Base-by-base conservation (phyloP, 192 early-diverging fungal genomes). In the Umbelopsis ramanniana region DNA sequence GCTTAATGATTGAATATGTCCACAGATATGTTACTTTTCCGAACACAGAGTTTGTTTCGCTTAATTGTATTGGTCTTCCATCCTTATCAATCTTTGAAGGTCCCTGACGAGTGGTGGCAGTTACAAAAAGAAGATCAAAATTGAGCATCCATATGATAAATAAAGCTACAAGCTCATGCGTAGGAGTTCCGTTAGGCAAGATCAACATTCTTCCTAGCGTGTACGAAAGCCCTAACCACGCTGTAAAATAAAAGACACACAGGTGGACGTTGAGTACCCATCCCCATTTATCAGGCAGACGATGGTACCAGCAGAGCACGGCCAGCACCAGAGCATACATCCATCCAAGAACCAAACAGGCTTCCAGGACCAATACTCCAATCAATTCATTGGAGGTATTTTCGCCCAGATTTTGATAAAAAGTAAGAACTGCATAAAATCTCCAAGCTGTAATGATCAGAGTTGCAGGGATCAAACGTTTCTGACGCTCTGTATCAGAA, bases 181-280 rank as follows among this genome's bases (percentile, higher is more conserved):
- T 2, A 0, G 23, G 2, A 2, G 15, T 14, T 4, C 35, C 57
- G 9, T 19, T 50, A 37, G 33, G 33, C 29, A 38, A 6, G 17
- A 63, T 12, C 7, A 35, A 12, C 3, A 37, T 12, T 37, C 26
- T 63, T 11, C 57, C 24, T 19, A 63, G 7, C 2, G 29, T 11
- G 35, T 63, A 33, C 12, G 66, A 26, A 72, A 9, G 6, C 37
- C 23, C 21, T 38, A 37, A 3, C 12, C 54, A 40, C 26, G 68
- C 3, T 29, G 46, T 1, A 67, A 57, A 23, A 52, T 70, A 79
- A 40, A 74, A 63, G 8, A 52, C 29, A 47, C 48, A 70, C 0
- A 84, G 55, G 71, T 81, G 77, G 7, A 70, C 46, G 37, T 84
- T 84, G 19, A 84, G 29, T 47, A 76, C 69, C 74, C 77, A 79